Conservation (phyloP, 108 stramenopile genomes). For the Skeletonema potamos region DNA sequence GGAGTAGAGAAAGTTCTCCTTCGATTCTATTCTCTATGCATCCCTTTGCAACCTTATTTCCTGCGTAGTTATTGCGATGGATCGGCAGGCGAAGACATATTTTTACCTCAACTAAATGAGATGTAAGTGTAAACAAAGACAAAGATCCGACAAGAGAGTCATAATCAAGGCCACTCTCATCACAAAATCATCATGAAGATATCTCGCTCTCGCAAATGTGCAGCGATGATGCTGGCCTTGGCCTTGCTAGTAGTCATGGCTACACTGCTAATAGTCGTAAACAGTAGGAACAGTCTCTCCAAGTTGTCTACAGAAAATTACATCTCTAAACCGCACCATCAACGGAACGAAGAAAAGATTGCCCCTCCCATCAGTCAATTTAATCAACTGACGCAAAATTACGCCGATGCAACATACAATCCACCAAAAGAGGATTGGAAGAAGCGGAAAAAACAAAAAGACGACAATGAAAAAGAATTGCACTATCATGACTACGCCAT, state of each 20-base stretch:
- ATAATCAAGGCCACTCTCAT: too few species aligned
- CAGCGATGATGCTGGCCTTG: background rate
- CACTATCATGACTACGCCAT: slow-evolving; percentile 33
- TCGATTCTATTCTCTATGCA: too few species aligned
- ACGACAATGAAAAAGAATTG: background rate
- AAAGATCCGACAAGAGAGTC: too few species aligned
- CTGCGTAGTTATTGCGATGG: too few species aligned
- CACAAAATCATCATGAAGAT: background rate
- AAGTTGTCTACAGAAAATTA: background rate
- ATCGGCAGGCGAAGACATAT: too few species aligned
- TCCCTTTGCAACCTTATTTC: too few species aligned
- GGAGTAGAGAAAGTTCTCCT: too few species aligned
- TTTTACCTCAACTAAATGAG: too few species aligned
- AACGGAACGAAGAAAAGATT: background rate
- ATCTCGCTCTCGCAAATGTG: background rate
- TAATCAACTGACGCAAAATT: background rate
- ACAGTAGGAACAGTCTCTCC: background rate
- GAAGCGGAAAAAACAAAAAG: background rate
- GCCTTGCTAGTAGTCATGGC: background rate
- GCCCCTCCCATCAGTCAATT: background rate
- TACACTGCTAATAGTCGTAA: background rate
- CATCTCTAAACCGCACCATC: too few species aligned
- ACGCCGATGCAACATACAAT: background rate
- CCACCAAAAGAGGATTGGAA: background rate
- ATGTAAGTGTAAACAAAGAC: too few species aligned